phyloP scores from a whole-genome alignment of 78 protist species.

The slime mould (Dictyostelium discoideum) region DNA sequence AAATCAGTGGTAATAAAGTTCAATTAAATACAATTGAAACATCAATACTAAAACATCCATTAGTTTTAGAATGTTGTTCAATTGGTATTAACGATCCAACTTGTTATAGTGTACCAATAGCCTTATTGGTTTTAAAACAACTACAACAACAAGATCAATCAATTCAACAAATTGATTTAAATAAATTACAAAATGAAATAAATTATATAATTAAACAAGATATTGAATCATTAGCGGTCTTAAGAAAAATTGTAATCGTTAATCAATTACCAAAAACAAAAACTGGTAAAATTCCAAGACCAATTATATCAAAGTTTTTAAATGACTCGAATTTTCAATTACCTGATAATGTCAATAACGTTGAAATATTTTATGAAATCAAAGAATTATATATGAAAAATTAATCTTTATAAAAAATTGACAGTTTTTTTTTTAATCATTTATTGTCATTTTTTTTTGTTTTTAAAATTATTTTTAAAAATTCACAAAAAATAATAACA shows the following conservation, averaged over 20 bases:
- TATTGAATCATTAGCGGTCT: not conserved
- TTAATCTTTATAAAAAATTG: too few species aligned
- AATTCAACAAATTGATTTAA: not conserved
- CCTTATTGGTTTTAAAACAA: not conserved
- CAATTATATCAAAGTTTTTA: not conserved
- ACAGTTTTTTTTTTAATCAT: too few species aligned
- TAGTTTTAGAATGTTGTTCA: not conserved
- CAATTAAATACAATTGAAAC: constrained; percentile 88
- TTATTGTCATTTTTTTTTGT: too few species aligned
- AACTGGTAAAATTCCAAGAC: not conserved
- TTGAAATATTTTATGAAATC: not conserved
- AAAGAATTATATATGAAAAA: too few species aligned
- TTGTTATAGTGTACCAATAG: not conserved
- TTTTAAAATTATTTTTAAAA: too few species aligned
- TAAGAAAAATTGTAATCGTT: not conserved
- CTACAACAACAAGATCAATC: not conserved
- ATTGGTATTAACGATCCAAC: not conserved
- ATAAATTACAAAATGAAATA: not conserved
- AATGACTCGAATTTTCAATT: not conserved
- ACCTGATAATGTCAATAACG: not conserved
- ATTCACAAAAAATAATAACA: too few species aligned
- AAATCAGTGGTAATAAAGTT: constrained; percentile 89
- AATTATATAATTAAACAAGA: not conserved
- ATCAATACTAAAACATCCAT: constrained; percentile 82
- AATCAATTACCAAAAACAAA: not conserved